Evolutionary conservation across 2,329 filamentous ascomycete species (phyloP).

Genomic region (Aspergillus uvarum): DNA sequence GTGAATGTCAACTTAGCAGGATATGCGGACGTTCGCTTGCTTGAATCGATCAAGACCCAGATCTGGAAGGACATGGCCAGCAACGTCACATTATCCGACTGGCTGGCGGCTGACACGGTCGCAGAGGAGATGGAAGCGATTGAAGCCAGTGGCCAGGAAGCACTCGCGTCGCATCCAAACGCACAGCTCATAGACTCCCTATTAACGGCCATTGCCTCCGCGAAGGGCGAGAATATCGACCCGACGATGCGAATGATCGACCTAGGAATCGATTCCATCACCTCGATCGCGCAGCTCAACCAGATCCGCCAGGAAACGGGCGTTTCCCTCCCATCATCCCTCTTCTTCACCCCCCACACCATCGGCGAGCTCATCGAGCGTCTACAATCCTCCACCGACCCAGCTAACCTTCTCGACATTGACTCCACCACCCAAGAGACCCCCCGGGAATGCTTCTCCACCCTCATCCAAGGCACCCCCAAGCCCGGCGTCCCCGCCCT

Average conservation of each 20-base stretch:
- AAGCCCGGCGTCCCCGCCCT: background rate
- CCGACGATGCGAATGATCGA: background rate
- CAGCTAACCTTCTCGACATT: background rate
- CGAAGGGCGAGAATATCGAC: background rate
- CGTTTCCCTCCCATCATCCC: background rate
- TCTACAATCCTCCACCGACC: background rate
- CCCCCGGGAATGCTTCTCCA: background rate
- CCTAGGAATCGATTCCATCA: background rate
- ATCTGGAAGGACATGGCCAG: background rate
- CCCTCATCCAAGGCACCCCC: slow-evolving; percentile 7
- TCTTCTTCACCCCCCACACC: background rate
- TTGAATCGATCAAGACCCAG: background rate
- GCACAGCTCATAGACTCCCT: background rate
- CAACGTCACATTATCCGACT: background rate
- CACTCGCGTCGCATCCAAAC: background rate
- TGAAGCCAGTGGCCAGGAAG: background rate
- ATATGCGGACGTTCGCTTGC: background rate
- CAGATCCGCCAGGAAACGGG: background rate
- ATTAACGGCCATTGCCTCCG: background rate
- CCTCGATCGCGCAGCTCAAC: background rate
- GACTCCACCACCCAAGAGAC: background rate
- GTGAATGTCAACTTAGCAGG: background rate
- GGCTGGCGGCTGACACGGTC: background rate
- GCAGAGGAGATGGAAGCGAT: background rate
- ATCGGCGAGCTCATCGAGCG: background rate